Base-by-base conservation (phyloP, 179 eudicot species). In the Sideroxylon spinosum region DNA sequence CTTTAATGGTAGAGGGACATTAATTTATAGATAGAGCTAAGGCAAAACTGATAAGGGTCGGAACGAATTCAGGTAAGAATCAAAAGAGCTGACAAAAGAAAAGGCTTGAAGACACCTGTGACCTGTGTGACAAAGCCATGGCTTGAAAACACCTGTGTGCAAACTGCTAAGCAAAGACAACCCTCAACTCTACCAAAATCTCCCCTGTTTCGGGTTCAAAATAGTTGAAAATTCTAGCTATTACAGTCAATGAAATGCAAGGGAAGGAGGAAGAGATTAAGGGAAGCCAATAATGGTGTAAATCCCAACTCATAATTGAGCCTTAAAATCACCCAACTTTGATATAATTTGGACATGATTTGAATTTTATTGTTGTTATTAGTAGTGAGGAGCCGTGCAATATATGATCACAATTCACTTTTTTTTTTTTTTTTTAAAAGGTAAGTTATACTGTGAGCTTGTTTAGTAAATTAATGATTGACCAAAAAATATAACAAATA, bases 21-120 rank as follows among this genome's bases (percentile, higher is more conserved):
- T 28, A 76, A 61, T 52, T 75, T 46, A 22, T 17, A 49, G 59
- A 20, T 70, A 22, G 19, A 20, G 57, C 49, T 4, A 14, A 60
- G 9, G 26, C 78, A 81, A 57, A 73, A 63, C 64, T 82, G 78
- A 44, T 56, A 6, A 76, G 82, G 75, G 78, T 79, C 78, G 80
- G 75, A 79, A 78, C 77, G 78, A 76, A 84, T 75, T 81, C 79
- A 81, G 79, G 70, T 26, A 9, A 28, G 29, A 20, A 75, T 53
- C 25, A 66, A 81, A 81, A 1, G 48, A 57, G 69, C 44, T 22
- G 68, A 60, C 56, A 60, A 74, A 74, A 26, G 37, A 79, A 48
- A 37, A 32, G 37, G 37, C 37, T 32, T 32, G 37, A 32, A 32
- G 3, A 32, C 37, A 32, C 37, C 37, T 3, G 37, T 32, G n/a